Evolutionary conservation across 2,329 filamentous ascomycete species (phyloP), one percentile per base, ranked within the genome.

Genomic region (Verticillium dahliae): DNA sequence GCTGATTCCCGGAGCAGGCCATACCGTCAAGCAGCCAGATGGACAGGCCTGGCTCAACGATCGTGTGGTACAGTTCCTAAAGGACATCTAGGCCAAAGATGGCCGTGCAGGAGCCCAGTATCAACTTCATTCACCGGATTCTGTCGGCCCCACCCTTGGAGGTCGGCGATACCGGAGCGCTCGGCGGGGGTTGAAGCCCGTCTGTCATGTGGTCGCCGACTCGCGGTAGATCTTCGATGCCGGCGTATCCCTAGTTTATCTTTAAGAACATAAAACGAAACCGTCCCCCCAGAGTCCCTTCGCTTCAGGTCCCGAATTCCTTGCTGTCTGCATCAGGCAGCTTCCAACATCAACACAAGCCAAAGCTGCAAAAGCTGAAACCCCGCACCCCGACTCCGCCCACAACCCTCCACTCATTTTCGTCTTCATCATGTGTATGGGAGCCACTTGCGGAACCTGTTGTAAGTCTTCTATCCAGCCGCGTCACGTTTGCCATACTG

Each of bases 1-100:
- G 1, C 68, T 79, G 11, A 84, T 86, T 61, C 83, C 83, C 4
- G 80, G 75, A 4, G 81, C 84, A 0, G 74, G 75, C 33, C 84
- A 86, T 63, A 76, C 77, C 3, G 82, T 86, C 3, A 72, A 78
- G 39, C 71, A 78, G 50, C 70, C 74, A 0, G 75, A 75, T 33
- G 75, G 81, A 0, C 78, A 80, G 64, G 67, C 75, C 37, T 85
- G 82, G 82, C 72, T 86, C 59, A 77, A 75, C 2, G 72, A 77
- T 37, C 76, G 76, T 15, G 78, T 85, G 0, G 69, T 74, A 2
- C 68, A 75, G 60, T 86, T 85, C 65, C 67, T 86, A 39, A 67
- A 67, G 38, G 61, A 65, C 38, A 18, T 61, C 27, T 64, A 39
- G 61, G 37, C 18, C 9, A 13, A 18, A 9, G 18, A 50, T 22